A percentile compares a stretch with the other conserved stretches of the same genome.
phyloP scores from a whole-genome alignment of 306 rosid species.

The Cercis canadensis region DNA sequence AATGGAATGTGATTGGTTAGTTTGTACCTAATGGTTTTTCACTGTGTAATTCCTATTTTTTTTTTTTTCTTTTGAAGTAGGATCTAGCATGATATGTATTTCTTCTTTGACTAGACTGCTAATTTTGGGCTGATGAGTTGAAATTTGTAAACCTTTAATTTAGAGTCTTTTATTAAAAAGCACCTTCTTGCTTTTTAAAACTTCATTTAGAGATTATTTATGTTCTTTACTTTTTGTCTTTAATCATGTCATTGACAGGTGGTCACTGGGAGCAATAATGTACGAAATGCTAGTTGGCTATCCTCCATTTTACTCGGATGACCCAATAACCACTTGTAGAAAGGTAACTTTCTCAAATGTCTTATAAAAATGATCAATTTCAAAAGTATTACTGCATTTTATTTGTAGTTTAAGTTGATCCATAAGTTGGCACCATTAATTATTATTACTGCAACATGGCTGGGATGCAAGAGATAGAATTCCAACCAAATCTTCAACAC shows the following conservation, averaged over 20 bases:
- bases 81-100: not conserved
- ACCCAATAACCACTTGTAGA: constrained; percentile 92
- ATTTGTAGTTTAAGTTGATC: constrained; percentile 24
- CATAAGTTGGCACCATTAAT: constrained; percentile 23
- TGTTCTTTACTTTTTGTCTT: constrained; percentile 30
- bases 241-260: constrained; percentile 61
- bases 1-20: constrained; percentile 99
- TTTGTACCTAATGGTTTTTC: constrained; percentile 42
- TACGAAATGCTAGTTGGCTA: constrained; percentile 99
- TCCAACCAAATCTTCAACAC: not conserved
- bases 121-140: constrained; percentile 6
- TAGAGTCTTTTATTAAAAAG: constrained; percentile 11
- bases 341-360: constrained; percentile 63
- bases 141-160: constrained; percentile 29
- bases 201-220: not conserved
- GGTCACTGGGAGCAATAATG: constrained; percentile 98
- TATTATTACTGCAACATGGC: constrained; percentile 2
- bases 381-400: constrained; percentile 30
- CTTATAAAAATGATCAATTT: constrained; percentile 3
- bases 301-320: constrained; percentile 97
- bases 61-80: not conserved
- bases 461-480: not conserved
- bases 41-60: constrained; percentile 9
- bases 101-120: constrained; percentile 17
- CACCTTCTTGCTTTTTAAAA: constrained; percentile 24